Evolutionary conservation across 192 early-diverging fungal genomes (phyloP), one percentile per base, ranked within the genome.

Genomic region (Umbelopsis sp.): DNA sequence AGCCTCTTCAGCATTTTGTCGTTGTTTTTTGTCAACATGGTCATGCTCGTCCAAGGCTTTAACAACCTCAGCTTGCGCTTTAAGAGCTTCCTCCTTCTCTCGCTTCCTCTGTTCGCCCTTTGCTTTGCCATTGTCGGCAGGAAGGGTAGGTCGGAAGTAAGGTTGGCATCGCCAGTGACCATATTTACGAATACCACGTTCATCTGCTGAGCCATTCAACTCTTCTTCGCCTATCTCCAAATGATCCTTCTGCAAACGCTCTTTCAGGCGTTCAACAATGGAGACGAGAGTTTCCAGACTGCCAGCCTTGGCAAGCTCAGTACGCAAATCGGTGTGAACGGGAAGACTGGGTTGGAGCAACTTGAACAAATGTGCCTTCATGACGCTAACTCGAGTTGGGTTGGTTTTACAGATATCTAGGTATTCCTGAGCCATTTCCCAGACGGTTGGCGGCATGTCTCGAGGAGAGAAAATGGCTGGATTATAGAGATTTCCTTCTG

Each of bases 331-430:
- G 2, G 90, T 87, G 76, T 96, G 91, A 12, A 87, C 78, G 4
- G 87, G 84, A 31, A 98, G 78, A 71, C 90, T 90, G 25, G 85
- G 84, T 20, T 85, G 84, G 79, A 96, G 95, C 43, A 99, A 83
- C 78, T 97, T 98, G 79, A 99, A 99, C 70, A 99, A 56, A 74
- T 99, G 97, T 0, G 85, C 95, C 24, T 94, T 89, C 26, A 94
- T 92, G 74, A 82, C 84, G 12, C 83, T 68, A n/a, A 86, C 59
- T n/a, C 82, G 84, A 4, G 95, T 94, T 36, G 82, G 91, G 6
- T 73, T 73, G 14, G 66, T 66, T 26, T 81, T 77, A 74, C 92
- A 94, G 54, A 99, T 97, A 11, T 92, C 87, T 45, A 98, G 68
- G 73, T 98, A 99, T 83, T 96, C 96, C 31, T 90, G 80, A 6